These are phyloP conservation scores for Hypoxylon rubiginosum DNA, from an alignment of 2,329 filamentous ascomycete species.

Conservation along the genomic window DNA sequence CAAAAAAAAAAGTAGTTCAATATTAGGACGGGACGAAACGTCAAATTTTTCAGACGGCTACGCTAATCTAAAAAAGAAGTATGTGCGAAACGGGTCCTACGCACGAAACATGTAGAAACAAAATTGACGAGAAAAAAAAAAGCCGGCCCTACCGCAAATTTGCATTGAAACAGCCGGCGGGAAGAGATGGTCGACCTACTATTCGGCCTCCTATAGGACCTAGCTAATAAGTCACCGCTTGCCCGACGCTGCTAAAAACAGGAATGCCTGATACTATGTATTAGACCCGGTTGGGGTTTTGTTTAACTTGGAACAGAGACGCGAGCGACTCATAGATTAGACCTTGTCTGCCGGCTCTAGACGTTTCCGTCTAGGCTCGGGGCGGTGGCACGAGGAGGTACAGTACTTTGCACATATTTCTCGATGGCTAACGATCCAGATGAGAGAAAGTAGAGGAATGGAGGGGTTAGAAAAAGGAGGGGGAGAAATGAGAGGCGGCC, in stretches of 20 bases:
- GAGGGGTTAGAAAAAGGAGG: too few species aligned
- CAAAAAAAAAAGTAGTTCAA: constrained; percentile 34
- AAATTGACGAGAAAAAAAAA: constrained; percentile 7
- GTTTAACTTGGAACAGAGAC: constrained; percentile 15
- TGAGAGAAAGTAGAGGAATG: background rate
- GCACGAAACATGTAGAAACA: constrained; percentile 9
- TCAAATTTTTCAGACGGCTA: constrained; percentile 17
- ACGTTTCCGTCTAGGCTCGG: constrained; percentile 24
- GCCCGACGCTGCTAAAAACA: constrained; percentile 19
- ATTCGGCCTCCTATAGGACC: background rate
- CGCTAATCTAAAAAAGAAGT: constrained; percentile 21
- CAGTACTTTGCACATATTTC: constrained; percentile 10
- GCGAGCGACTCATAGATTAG: constrained; percentile 24
- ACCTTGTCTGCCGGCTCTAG: constrained; percentile 21
- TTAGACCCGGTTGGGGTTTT: background rate
- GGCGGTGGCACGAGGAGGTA: constrained; percentile 9
- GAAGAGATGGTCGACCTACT: constrained; percentile 34
- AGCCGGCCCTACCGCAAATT: constrained; percentile 26
- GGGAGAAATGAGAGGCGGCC: constrained; percentile 15
- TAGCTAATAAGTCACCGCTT: constrained; percentile 1
- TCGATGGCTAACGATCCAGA: constrained; percentile 18
- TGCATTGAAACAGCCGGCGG: constrained; percentile 20
- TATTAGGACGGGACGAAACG: constrained; percentile 4
- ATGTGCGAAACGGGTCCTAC: constrained; percentile 19
- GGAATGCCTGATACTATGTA: constrained; percentile 12